Percentiles rank a stretch among this genome's conserved stretches.
Evolutionary conservation across 2,329 filamentous ascomycete genomes (phyloP).

Genomic region (Fusarium mangiferae): DNA sequence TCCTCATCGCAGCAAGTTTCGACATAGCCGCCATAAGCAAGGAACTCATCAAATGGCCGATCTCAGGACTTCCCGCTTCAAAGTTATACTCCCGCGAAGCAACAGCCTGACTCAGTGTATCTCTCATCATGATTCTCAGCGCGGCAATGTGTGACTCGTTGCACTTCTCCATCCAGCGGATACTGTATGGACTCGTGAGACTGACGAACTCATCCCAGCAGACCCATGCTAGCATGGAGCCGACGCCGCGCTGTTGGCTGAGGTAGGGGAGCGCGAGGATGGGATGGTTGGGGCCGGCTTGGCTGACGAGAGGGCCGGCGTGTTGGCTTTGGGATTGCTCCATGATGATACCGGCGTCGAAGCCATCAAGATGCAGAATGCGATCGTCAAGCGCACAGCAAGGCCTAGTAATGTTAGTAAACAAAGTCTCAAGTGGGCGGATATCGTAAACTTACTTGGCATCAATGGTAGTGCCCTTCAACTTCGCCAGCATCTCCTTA

Average conservation of each 20-base stretch:
- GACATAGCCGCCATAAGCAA: conserved; percentile 21
- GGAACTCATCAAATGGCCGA: conserved; percentile 13
- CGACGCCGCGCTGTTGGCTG: neutral
- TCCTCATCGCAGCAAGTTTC: conserved; percentile 7
- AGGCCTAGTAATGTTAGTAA: neutral
- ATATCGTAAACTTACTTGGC: neutral
- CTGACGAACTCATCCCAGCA: conserved; percentile 26
- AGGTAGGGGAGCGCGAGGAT: conserved; percentile 9
- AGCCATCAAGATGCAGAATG: conserved; percentile 9
- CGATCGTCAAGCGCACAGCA: conserved; percentile 4
- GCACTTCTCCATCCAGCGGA: conserved; percentile 27
- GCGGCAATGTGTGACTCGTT: conserved; percentile 14
- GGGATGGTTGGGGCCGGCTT: neutral
- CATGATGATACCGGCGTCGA: conserved; percentile 19
- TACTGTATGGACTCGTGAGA: conserved; percentile 2
- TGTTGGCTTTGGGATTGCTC: conserved; percentile 17
- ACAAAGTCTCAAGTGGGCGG: accelerated
- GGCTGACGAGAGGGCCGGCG: neutral
- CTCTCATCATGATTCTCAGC: conserved; percentile 10
- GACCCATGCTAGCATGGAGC: conserved; percentile 20
- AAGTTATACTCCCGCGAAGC: neutral
- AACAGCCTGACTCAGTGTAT: neutral
- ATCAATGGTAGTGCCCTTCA: neutral
- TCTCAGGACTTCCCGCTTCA: neutral
- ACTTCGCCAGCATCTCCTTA: neutral